Percentiles rank a stretch among this genome's conserved stretches.
Evolutionary conservation across 2,329 filamentous ascomycete species (phyloP).

Genomic region (Aurifilum marmelostoma): DNA sequence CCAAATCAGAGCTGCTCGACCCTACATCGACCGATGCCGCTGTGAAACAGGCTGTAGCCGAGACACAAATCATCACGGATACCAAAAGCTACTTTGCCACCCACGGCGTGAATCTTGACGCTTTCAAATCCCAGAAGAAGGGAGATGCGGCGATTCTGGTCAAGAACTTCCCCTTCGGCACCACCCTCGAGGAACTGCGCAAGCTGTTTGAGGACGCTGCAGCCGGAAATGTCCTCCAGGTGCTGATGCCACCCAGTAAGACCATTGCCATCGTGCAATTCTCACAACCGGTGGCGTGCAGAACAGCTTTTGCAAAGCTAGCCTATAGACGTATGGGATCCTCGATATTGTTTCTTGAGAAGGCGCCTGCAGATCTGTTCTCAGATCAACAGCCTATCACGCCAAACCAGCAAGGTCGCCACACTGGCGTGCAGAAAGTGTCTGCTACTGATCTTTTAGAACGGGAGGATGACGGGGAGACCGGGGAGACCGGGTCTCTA

Average conservation of each 20-base stretch:
- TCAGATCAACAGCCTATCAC: conserved; percentile 37
- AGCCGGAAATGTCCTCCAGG: conserved; percentile 76
- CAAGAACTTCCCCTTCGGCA: conserved; percentile 91
- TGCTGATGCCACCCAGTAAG: conserved; percentile 90
- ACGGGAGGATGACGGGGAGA: conserved; percentile 54
- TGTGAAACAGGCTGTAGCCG: conserved; percentile 94
- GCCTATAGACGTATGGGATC: conserved; percentile 92
- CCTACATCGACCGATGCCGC: conserved; percentile 94
- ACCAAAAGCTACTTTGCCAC: conserved; percentile 88
- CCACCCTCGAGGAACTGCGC: conserved; percentile 76
- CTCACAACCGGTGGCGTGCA: conserved; percentile 75
- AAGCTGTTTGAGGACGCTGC: conserved; percentile 73
- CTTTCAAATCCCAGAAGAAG: conserved; percentile 83
- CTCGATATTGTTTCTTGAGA: conserved; percentile 90
- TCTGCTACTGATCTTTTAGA: conserved; percentile 72
- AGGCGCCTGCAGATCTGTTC: conserved; percentile 85
- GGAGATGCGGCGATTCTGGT: conserved; percentile 88
- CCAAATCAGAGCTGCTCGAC: conserved; percentile 89
- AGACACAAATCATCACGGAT: conserved; percentile 95
- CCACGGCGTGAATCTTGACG: conserved; percentile 88
- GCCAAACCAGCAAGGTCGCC: conserved; percentile 41
- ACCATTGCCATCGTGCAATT: conserved; percentile 96
- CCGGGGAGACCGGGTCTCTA: conserved; percentile 74
- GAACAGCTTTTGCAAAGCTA: conserved; percentile 79
- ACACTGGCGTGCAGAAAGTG: conserved; percentile 59